These are phyloP conservation scores for Saccharomycopsis sp. DNA, from an alignment of 805 yeast species.

Conservation along the genomic window DNA sequence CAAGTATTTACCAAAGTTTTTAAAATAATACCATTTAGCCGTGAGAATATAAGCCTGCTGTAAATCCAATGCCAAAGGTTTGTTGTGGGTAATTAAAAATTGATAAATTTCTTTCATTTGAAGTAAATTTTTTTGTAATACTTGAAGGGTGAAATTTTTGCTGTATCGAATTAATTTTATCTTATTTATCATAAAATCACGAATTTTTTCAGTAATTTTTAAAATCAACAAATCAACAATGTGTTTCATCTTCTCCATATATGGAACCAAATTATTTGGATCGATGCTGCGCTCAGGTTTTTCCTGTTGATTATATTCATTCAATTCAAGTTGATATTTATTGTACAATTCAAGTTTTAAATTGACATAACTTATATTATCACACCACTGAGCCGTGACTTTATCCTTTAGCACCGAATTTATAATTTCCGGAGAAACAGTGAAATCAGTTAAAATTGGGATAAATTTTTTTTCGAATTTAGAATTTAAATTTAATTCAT, in stretches of 20 bases:
- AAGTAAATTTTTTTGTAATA: conserved; percentile 59
- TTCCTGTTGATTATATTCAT: conserved; percentile 20
- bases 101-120: conserved; percentile 53
- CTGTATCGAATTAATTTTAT: conserved; percentile 59
- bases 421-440: conserved; percentile 69
- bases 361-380: conserved; percentile 47
- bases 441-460: conserved; percentile 68
- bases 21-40: conserved; percentile 87
- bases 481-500: conserved; percentile 41
- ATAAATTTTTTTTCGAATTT: conserved; percentile 46
- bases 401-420: conserved; percentile 50
- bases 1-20: conserved; percentile 69
- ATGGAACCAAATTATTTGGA: conserved; percentile 22
- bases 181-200: conserved; percentile 57
- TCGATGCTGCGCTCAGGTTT: conserved; percentile 17
- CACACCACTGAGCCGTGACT: conserved; percentile 57
- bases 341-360: conserved; percentile 54
- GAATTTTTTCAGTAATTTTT: conserved; percentile 68
- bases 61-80: conserved; percentile 62
- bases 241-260: conserved; percentile 23
- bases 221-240: conserved; percentile 45
- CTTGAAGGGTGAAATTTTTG: conserved; percentile 64
- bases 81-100: conserved; percentile 49
- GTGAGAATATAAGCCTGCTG: conserved; percentile 78
- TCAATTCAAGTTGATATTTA: conserved; percentile 28